Base-by-base conservation (phyloP, 208 protist species). In the Trypanosoma lewisi region DNA sequence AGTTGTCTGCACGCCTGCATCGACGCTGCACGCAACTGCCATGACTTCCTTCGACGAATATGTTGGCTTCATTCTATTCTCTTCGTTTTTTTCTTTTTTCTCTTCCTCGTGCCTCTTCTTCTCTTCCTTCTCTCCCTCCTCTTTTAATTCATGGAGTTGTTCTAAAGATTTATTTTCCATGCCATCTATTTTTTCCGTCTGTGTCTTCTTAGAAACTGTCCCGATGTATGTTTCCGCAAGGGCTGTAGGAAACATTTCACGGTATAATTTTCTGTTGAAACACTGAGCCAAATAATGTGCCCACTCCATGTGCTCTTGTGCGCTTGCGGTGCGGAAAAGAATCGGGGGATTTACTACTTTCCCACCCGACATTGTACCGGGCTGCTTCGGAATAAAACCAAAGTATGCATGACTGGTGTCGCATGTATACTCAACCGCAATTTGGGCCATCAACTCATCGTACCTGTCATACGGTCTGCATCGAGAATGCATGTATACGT, bases 221-320 rank as follows among this genome's bases (percentile, higher is more conserved):
- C 65, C 65, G 12, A 37, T 23, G 14, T 64, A 59, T 11, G 65
- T 37, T 25, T 66, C 67, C 12, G 67, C 49, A 34, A 73, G 33
- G 31, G 52, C 47, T 12, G 56, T 56, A 5, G 77, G 79, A 36
- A 85, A 85, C n/a, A 85, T 70, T 6, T 73, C 51, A 4, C 28
- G 31, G 49, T 82, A 85, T 25, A 85, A 62, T 27, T 71, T 71
- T 0, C 54, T 48, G 52, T 85, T 74, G 47, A 85, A 82, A 25
- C 58, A 61, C 53, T 70, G 63, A 37, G 76, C 72, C 33, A 82
- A 54, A 58, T 65, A 77, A 59, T 82, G 75, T n/a, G 67, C 72
- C 80, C 80, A 85, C 65, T 75, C 69, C 51, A 44, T 60, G 31
- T 75, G 73, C n/a, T 61, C 66, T 42, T 77, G 60, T 48, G 49